phyloP scores from a whole-genome alignment of 768 basidiomycete species.

The Xerocomus brunneocitrinus region DNA sequence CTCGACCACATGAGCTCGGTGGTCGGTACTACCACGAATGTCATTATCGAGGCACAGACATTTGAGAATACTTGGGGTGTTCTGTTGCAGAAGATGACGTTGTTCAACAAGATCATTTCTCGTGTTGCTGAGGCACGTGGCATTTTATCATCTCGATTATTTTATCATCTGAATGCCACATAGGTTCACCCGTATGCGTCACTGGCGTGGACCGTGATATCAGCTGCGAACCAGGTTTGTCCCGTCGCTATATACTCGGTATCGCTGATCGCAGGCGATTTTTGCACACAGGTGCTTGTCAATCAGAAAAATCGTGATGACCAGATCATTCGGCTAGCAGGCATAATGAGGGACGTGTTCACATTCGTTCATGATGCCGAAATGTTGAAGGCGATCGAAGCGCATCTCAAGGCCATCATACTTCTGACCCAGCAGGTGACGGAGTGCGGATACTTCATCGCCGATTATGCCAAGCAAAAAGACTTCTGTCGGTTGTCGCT shows the following conservation, averaged over 20 bases:
- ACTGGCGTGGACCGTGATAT: not conserved
- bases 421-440: not conserved
- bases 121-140: not conserved
- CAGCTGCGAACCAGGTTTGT: not conserved
- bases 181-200: constrained; percentile 6
- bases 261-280: not conserved
- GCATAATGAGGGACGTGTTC: not conserved
- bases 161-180: not conserved
- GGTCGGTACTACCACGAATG: no score
- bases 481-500: not conserved
- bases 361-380: not conserved
- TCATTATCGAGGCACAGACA: not conserved
- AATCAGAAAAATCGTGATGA: not conserved
- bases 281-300: not conserved
- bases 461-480: not conserved
- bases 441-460: not conserved
- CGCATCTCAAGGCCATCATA: not conserved
- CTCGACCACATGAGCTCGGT: no score
- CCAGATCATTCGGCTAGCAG: not conserved
- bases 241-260: not conserved
- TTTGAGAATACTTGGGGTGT: not conserved
- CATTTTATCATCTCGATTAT: not conserved
- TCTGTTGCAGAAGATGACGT: not conserved
- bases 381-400: not conserved
- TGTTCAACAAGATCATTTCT: not conserved